Conservation (phyloP, 208 protist genomes). For the Acanthamoeba sp. region DNA sequence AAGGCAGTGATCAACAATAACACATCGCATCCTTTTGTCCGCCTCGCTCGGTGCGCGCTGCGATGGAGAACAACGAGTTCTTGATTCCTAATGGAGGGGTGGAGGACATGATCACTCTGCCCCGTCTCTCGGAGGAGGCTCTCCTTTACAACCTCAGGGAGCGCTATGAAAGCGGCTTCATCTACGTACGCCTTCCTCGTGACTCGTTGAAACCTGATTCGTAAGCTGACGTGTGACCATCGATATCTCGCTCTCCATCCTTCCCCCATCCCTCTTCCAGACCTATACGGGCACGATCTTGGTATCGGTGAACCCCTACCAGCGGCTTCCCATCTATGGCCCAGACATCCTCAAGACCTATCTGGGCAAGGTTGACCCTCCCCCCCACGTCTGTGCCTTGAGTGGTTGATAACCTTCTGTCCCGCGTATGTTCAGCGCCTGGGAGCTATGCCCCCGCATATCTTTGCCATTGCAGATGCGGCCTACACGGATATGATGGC, state of each 20-base stretch:
- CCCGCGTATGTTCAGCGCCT: background rate
- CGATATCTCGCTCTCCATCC: background rate
- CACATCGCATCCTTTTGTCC: too few species aligned
- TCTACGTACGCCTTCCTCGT: conserved; percentile 75
- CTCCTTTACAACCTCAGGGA: conserved; percentile 78
- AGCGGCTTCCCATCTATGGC: conserved; percentile 62
- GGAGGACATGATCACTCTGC: conserved; percentile 80
- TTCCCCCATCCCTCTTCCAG: background rate
- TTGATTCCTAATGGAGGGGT: conserved; percentile 66
- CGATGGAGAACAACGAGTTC: conserved; percentile 4
- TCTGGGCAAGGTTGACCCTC: conserved; percentile 3
- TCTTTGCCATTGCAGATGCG: conserved; percentile 83
- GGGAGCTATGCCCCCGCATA: conserved; percentile 78
- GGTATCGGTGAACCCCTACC: conserved; percentile 87
- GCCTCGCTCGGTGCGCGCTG: background rate
- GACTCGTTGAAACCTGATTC: background rate
- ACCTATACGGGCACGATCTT: conserved; percentile 87
- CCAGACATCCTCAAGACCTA: conserved; percentile 46
- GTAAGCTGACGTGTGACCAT: too few species aligned
- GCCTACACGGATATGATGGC: conserved; percentile 72
- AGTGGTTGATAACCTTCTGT: background rate
- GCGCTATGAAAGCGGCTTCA: conserved; percentile 68
- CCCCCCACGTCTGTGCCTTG: background rate
- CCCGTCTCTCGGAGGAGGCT: conserved; percentile 74
- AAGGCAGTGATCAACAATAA: too few species aligned